Percentiles rank a stretch among this genome's conserved stretches.
phyloP scores from a whole-genome alignment of 306 rosid species.

The Prunus campanulata region DNA sequence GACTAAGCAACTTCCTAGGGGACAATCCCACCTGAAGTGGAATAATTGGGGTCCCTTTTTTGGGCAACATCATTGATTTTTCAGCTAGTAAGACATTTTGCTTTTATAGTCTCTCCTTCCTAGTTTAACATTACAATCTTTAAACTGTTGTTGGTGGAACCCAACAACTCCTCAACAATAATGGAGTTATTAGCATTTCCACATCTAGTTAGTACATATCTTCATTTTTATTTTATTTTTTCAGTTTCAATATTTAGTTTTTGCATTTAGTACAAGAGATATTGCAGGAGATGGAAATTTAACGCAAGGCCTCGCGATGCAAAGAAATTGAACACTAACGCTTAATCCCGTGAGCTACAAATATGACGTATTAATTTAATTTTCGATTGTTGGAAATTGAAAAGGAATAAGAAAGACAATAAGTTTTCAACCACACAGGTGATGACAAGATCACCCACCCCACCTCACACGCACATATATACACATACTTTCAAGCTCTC shows the following conservation, averaged over 20 bases:
- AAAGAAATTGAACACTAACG: too few species aligned
- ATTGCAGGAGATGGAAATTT: too few species aligned
- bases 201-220: neutral
- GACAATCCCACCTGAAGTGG: conserved; percentile 39
- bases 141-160: conserved; percentile 2
- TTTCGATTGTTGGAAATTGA: too few species aligned
- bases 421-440: neutral
- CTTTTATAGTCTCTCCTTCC: neutral
- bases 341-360: too few species aligned
- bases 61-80: neutral
- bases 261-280: too few species aligned
- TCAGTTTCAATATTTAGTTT: neutral
- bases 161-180: conserved; percentile 9
- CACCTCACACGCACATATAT: neutral
- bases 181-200: neutral
- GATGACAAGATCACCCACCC: neutral
- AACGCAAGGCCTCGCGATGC: too few species aligned
- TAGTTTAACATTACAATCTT: neutral
- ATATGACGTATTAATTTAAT: too few species aligned
- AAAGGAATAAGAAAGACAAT: too few species aligned
- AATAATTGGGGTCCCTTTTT: conserved; percentile 15
- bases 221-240: neutral
- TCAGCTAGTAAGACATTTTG: conserved; percentile 5
- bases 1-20: conserved; percentile 39
- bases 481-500: neutral